Evolutionary conservation across 164 flowering plant genomes (phyloP).

Genomic region (Sextonia rubra): DNA sequence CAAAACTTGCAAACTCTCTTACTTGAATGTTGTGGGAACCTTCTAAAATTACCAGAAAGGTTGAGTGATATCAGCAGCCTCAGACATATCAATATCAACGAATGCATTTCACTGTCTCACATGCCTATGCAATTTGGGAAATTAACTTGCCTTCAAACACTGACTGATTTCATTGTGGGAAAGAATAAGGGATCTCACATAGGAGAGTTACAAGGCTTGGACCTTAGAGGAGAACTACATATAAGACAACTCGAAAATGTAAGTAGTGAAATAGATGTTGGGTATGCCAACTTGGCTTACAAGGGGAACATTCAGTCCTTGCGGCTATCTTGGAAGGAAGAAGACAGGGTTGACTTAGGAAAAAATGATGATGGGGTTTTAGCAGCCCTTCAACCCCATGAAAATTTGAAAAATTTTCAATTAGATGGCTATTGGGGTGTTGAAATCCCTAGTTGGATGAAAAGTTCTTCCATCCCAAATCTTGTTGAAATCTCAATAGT

Average conservation of each 20-base stretch:
- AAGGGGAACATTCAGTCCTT: not conserved
- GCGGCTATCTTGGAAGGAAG: not conserved
- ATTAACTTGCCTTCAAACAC: conserved; percentile 10
- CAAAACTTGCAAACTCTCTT: not conserved
- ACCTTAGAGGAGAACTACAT: conserved; percentile 1
- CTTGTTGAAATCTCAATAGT: conserved; percentile 8
- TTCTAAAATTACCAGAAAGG: not conserved
- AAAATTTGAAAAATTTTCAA: conserved; percentile 11
- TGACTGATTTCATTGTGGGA: conserved; percentile 19
- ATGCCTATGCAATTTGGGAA: conserved; percentile 9
- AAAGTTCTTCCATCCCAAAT: not conserved
- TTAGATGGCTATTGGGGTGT: conserved; percentile 18
- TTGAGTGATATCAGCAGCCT: conserved; percentile 1
- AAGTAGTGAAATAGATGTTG: not conserved
- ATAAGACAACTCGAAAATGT: conserved; percentile 8
- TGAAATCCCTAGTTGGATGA: conserved; percentile 23
- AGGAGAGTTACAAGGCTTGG: not conserved
- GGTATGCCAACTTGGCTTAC: not conserved
- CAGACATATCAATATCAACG: not conserved
- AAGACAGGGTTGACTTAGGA: not conserved
- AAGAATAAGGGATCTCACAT: not conserved
- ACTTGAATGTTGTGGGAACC: not conserved
- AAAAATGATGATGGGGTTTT: conserved; percentile 4
- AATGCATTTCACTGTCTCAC: not conserved
- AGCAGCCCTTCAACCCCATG: conserved; percentile 20